Conservation (phyloP, 1,284 basidiomycete species). For the Leccinum angustisporum region DNA sequence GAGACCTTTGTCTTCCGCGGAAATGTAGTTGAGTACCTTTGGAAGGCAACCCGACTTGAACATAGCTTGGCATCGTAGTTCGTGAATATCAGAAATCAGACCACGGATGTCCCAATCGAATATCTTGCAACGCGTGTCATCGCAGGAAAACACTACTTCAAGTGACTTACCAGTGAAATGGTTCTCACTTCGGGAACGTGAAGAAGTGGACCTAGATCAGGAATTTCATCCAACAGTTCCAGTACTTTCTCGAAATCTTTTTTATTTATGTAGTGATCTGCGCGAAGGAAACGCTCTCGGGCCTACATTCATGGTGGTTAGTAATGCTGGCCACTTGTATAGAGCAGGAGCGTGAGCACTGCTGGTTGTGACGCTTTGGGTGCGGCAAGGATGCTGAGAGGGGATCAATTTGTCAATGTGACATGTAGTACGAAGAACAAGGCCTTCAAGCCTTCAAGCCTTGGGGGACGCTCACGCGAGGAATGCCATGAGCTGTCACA, state of each 20-base stretch:
- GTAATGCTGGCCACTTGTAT: slow-evolving; percentile 1
- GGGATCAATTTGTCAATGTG: neutral
- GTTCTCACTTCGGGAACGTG: slow-evolving; percentile 2
- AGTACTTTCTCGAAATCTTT: neutral
- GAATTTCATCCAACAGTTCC: neutral
- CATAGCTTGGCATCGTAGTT: neutral
- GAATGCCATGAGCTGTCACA: slow-evolving; percentile 17
- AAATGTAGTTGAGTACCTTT: neutral
- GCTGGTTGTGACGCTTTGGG: slow-evolving; percentile 10
- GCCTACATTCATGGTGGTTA: neutral
- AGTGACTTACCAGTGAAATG: slow-evolving; percentile 4
- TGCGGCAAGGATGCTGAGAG: slow-evolving; percentile 13
- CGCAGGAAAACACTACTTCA: neutral
- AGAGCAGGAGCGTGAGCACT: slow-evolving; percentile 19
- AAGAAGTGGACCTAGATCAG: slow-evolving; percentile 8
- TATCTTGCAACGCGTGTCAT: slow-evolving; percentile 9
- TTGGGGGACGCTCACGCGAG: slow-evolving; percentile 8
- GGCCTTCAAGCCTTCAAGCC: neutral
- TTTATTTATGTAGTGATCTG: neutral
- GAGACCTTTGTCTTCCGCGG: neutral
- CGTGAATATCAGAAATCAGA: neutral
- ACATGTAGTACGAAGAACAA: neutral
- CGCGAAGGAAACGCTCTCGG: neutral
- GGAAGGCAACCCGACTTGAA: neutral
- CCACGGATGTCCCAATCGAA: slow-evolving; percentile 8